Evolutionary conservation across 306 rosid species (phyloP), one percentile per base, ranked within the genome.

Genomic region (Luffa acutangula): DNA sequence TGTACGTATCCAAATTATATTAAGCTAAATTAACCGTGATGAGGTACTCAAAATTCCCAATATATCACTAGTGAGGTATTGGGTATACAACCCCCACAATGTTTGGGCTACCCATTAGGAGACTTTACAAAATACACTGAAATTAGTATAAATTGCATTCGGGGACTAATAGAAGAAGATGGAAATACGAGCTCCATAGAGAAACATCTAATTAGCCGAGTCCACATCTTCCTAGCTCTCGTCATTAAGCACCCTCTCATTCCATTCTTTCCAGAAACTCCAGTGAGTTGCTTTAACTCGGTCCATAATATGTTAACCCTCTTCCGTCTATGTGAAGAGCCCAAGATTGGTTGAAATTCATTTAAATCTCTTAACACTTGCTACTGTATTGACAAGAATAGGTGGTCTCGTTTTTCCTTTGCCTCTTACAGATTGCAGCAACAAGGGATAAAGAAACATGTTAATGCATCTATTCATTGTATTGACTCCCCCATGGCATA

Each of bases 1-100:
- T 86, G 98, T 92, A 70, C 84, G 94, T 83, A 73, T 75, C 15
- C 75, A 36, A 62, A 81, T 37, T 51, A 18, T 15, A 65, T 48
- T 65, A 15, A 11, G n/a, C 69, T 62, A 13, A 63, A 0, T 15
- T 63, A 4, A 12, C 70, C 70, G 5, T 63, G 69, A 63, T 12
- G 69, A 63, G 20, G 20, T 34, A 63, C 11, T 14, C 46, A 64
- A 64, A 64, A 6, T 14, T 14, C 11, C 45, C 43, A 64, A 6
- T 14, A 0, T 25, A 33, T 62, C 46, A 18, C 45, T 64, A 9
- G 5, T 64, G 45, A 64, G 71, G 71, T 25, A 1, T 25, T 25
- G 31, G 31, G 31, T 15, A 2, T 63, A 33, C 15, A 62, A 62
- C 43, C 18, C 69, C 41, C 69, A 34, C 11, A 15, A 64, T 36